These are phyloP conservation scores for Pterulicium gracile DNA, from an alignment of 1,284 basidiomycete genomes.

Conservation along the genomic window DNA sequence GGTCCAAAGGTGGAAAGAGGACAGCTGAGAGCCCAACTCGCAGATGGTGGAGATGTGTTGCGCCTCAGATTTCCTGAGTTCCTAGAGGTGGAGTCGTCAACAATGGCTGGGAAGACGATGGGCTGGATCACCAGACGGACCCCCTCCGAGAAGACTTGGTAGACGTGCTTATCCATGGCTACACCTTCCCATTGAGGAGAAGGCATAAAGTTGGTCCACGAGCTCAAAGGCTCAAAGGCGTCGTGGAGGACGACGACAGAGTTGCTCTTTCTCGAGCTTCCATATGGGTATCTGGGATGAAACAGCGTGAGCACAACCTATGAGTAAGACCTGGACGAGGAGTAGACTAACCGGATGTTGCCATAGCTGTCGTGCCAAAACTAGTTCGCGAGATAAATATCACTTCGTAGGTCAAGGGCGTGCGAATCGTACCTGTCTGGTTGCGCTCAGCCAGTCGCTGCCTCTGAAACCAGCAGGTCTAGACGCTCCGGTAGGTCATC, in stretches of 20 bases:
- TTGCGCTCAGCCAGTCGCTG: constrained; percentile 26
- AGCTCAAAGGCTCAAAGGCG: constrained; percentile 71
- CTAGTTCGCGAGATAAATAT: neutral
- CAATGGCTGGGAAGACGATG: neutral
- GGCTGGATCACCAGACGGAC: constrained; percentile 21
- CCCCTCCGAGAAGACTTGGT: constrained; percentile 64
- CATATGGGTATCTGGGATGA: constrained; percentile 1
- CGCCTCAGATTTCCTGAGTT: constrained; percentile 33
- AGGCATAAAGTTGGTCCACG: constrained; percentile 65
- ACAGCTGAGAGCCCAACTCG: constrained; percentile 30
- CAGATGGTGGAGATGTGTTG: constrained; percentile 62
- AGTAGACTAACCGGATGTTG: neutral
- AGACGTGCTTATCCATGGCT: constrained; percentile 76
- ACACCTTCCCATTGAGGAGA: constrained; percentile 52
- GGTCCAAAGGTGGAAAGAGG: constrained; percentile 55
- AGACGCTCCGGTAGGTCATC: neutral
- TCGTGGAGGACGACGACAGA: constrained; percentile 47
- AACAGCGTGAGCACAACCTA: neutral
- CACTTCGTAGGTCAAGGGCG: neutral
- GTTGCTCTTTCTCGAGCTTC: constrained; percentile 1
- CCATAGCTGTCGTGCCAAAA: neutral
- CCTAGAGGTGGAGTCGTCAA: constrained; percentile 14
- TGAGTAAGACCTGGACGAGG: neutral
- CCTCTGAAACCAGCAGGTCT: constrained; percentile 33
- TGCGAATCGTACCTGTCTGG: constrained; percentile 17